phyloP scores from a whole-genome alignment of 225 moss, liverwort and hornwort genomes.

The Ulota crispa region DNA sequence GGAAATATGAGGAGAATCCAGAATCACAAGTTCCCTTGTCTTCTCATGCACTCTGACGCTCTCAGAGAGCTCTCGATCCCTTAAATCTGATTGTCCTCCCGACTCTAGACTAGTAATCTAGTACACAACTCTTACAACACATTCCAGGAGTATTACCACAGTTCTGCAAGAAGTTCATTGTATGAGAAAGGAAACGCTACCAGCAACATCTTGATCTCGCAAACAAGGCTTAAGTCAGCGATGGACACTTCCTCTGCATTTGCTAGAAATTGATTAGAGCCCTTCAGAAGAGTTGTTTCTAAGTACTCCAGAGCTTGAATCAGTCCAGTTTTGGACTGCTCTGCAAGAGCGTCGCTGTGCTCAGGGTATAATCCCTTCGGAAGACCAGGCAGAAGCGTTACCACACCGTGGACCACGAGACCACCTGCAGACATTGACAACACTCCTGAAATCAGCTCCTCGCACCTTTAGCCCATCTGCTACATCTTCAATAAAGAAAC shows the following conservation, averaged over 20 bases:
- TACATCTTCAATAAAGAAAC: neutral
- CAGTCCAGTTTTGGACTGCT: conserved; percentile 21
- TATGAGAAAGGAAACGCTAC: conserved; percentile 20
- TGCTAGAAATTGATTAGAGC: conserved; percentile 35
- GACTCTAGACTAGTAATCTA: neutral
- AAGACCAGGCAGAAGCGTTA: conserved; percentile 34
- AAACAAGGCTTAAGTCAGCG: conserved; percentile 50
- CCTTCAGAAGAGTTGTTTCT: conserved; percentile 43
- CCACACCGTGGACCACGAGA: conserved; percentile 37
- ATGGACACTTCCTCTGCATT: conserved; percentile 48
- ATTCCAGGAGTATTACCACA: neutral
- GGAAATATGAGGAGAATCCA: neutral
- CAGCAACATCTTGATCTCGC: conserved; percentile 52
- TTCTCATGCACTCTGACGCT: neutral
- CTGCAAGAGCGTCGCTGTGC: conserved; percentile 26
- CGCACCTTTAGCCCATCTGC: neutral
- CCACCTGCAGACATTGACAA: conserved; percentile 25
- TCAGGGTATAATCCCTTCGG: conserved; percentile 37
- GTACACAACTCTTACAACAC: neutral
- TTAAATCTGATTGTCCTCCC: neutral
- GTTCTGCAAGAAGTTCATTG: neutral
- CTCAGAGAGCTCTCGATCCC: neutral
- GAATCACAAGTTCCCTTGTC: neutral
- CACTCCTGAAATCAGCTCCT: neutral
- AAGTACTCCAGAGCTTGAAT: conserved; percentile 33